Evolutionary conservation across 768 basidiomycete genomes (phyloP), one percentile per base, ranked within the genome.

Genomic region (Hygrophoropsis aurantiaca): DNA sequence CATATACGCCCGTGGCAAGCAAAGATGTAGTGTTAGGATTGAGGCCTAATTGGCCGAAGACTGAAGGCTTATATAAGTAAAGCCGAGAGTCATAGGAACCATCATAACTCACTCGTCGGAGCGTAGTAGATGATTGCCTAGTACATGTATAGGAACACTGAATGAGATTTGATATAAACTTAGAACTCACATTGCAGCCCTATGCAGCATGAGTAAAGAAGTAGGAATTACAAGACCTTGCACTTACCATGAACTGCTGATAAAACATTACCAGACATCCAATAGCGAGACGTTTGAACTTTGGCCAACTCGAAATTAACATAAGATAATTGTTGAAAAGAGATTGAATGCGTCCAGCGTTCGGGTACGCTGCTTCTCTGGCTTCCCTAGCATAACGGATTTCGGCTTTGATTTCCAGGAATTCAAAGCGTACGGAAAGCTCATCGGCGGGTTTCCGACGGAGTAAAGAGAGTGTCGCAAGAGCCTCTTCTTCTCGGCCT

Each of bases 21-120:
- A 74, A 49, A 7, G 72, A 73, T 1, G 72, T 68, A 1, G 72
- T 73, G 30, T 64, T 69, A 0, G 64, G 66, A 18, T 69, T 60
- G 26, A 74, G 52, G n/a, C 70, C 70, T n/a, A 74, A 47, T 44
- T 70, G 68, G 42, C 64, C 58, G 45, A 74, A 73, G 30, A 74
- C 72, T 59, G 47, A 53, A 8, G 46, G 56, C 5, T 55, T 53
- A 42, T 63, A 55, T 52, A 53, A 53, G 21, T 51, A 3, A 59
- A 40, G 16, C 26, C 24, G 35, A 6, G 16, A 7, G n/a, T 2
- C 13, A 40, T 19, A 13, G 9, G 11, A 15, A 34, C 2, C 18
- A 43, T 44, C 44, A 19, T 20, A 4, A 15, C 30, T 33, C 15
- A 42, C 30, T 30, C 15, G 25, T 47, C 27, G 55, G 55, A 5